Evolutionary conservation across 2,329 filamentous ascomycete species (phyloP).

Genomic region (Epichloe typhina): DNA sequence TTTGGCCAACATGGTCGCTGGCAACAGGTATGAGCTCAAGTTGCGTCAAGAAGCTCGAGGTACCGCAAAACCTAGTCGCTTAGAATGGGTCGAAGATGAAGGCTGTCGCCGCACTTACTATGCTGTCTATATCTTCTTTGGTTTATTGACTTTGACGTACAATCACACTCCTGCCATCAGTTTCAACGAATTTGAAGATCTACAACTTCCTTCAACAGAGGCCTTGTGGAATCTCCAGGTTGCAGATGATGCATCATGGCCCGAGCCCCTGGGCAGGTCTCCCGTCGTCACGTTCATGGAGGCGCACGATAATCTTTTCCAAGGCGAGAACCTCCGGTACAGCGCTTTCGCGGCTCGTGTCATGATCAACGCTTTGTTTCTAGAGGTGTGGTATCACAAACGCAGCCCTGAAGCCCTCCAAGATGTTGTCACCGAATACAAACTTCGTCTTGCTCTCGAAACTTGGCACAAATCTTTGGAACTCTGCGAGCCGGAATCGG

Average conservation of each 20-base stretch:
- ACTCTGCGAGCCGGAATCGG: constrained; percentile 80
- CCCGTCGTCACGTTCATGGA: constrained; percentile 78
- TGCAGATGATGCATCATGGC: constrained; percentile 70
- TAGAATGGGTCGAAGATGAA: constrained; percentile 95
- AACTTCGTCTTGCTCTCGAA: constrained; percentile 85
- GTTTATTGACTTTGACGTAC: constrained; percentile 85
- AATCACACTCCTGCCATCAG: constrained; percentile 97
- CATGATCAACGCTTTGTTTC: constrained; percentile 96
- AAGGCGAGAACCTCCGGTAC: constrained; percentile 80
- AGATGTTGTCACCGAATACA: constrained; percentile 96
- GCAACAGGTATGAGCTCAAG: constrained; percentile 93
- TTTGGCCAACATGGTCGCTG: constrained; percentile 95
- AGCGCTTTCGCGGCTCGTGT: constrained; percentile 94
- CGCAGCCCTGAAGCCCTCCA: constrained; percentile 94
- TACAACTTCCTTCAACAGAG: constrained; percentile 87
- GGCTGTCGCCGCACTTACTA: constrained; percentile 95
- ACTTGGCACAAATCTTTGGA: constrained; percentile 98
- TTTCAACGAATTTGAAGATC: constrained; percentile 93
- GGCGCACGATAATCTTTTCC: constrained; percentile 89
- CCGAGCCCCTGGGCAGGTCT: constrained; percentile 58
- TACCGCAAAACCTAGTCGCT: constrained; percentile 58
- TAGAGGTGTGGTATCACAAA: constrained; percentile 99
- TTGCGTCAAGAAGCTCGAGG: constrained; percentile 80
- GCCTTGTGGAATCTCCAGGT: constrained; percentile 83
- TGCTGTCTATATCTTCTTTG: constrained; percentile 98